Evolutionary conservation across 768 basidiomycete species (phyloP), one percentile per base, ranked within the genome.

Genomic region (Collybia nuda): DNA sequence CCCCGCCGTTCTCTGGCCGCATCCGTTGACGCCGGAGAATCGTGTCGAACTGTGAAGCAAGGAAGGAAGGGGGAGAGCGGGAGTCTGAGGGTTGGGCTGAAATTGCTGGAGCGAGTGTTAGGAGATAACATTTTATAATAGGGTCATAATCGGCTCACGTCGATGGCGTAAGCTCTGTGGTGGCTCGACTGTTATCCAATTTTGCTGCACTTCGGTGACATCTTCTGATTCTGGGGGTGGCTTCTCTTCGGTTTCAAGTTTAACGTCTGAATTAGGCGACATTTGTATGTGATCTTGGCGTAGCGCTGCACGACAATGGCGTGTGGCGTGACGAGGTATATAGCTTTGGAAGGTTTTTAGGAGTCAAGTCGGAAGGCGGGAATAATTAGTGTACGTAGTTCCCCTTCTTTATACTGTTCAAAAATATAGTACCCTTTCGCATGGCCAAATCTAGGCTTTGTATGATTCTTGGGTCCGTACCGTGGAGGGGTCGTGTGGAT

Each of bases 21-120:
- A 67, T 61, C 12, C 81, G 74, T 57, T 85, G 84, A n/a, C 82
- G 74, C 15, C 85, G 79, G 1, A 85, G 68, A 42, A 86, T 73
- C 26, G 81, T 74, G 47, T 77, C 80, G 58, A 76, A 82, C 51
- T 77, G 81, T 0, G 73, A 70, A 41, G 79, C 70, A 11, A 54
- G 57, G 48, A 82, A 80, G 0, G 78, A 70, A 1, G 78, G 76
- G 0, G 75, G 78, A 15, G 44, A 40, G 14, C 35, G 23, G 7
- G 15, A 40, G 38, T 49, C 29, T 15, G 44, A 51, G 24, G 6
- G 9, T 26, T 36, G 18, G 8, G 7, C 17, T 22, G 36, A 28
- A 28, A 41, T 11, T 32, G 21, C 22, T 44, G 26, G 4, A 18
- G 12, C 36, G 17, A 35, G 43, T 26, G 6, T 45, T 19, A 26